A percentile compares a stretch with the other conserved stretches of the same genome.
These are phyloP conservation scores for Aspergillus sclerotiicarbonarius DNA, from an alignment of 495 filamentous ascomycete genomes.

Conservation along the genomic window DNA sequence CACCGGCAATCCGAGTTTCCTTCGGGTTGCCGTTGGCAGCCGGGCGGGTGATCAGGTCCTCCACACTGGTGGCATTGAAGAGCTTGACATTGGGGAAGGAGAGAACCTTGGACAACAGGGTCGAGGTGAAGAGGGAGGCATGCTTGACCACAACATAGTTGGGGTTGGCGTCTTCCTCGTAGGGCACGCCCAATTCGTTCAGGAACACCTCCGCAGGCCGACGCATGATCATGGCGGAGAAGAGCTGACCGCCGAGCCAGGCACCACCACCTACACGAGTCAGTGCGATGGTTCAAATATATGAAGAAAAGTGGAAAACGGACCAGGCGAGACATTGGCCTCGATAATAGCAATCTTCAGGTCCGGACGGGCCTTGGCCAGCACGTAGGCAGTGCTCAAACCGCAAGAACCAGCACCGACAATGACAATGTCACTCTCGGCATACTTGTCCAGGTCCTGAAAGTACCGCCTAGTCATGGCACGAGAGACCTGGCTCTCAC, in stretches of 20 bases:
- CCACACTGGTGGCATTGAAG: conserved; percentile 89
- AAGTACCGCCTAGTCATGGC: conserved; percentile 94
- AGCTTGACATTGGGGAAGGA: conserved; percentile 87
- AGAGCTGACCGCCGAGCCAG: conserved; percentile 90
- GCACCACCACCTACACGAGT: conserved; percentile 66
- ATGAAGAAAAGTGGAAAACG: conserved; percentile 5
- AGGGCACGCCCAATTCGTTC: conserved; percentile 74
- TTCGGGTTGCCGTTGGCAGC: conserved; percentile 36
- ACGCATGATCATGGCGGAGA: conserved; percentile 91
- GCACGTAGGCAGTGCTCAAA: conserved; percentile 77
- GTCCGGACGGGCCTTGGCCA: conserved; percentile 80
- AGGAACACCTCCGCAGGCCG: conserved; percentile 86
- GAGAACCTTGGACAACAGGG: conserved; percentile 76
- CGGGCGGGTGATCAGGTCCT: conserved; percentile 82
- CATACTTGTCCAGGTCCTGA: conserved; percentile 80
- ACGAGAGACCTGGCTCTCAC: conserved; percentile 85
- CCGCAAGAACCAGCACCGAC: conserved; percentile 86
- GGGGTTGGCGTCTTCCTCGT: conserved; percentile 81
- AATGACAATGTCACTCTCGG: conserved; percentile 90
- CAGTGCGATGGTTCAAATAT: background rate
- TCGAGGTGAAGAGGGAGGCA: conserved; percentile 86
- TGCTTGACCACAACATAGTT: conserved; percentile 90
- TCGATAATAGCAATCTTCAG: conserved; percentile 91
- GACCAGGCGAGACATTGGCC: conserved; percentile 74
- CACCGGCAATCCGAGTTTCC: conserved; percentile 71